Conservation (phyloP, 768 basidiomycete species). For the Lactarius psammicola region DNA sequence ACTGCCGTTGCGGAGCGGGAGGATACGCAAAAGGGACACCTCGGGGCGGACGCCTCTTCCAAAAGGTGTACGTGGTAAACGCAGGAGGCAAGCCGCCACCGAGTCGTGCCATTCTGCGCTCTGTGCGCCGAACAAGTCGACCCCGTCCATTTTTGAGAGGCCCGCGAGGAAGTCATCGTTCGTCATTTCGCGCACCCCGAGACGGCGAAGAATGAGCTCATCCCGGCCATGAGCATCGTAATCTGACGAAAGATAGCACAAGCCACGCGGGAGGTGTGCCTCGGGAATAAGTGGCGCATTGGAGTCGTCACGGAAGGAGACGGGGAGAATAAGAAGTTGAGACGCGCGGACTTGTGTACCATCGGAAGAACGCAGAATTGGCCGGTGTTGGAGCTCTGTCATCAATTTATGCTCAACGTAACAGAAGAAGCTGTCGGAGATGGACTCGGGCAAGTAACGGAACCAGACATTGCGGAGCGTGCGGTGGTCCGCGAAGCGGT, state of each 20-base stretch:
- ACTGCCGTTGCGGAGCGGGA: constrained; percentile 18
- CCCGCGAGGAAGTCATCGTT: constrained; percentile 11
- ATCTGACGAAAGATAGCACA: constrained; percentile 22
- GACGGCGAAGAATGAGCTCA: constrained; percentile 8
- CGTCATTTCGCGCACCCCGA: constrained; percentile 26
- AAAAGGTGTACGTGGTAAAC: neutral
- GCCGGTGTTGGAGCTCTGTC: constrained; percentile 9
- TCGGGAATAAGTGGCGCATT: constrained; percentile 17
- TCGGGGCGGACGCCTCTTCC: neutral
- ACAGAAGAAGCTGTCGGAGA: constrained; percentile 29
- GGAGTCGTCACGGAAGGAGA: constrained; percentile 3
- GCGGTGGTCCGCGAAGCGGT: constrained; percentile 25
- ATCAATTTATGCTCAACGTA: constrained; percentile 20
- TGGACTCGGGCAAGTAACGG: constrained; percentile 30
- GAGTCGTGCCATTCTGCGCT: constrained; percentile 19
- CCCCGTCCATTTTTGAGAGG: constrained; percentile 16
- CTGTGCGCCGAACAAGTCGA: neutral
- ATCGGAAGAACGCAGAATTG: constrained; percentile 28
- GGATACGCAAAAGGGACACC: constrained; percentile 14
- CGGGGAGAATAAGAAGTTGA: constrained; percentile 16
- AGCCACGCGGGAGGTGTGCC: constrained; percentile 1
- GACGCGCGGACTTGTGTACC: constrained; percentile 23
- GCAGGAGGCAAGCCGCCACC: constrained; percentile 1
- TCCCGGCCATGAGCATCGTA: constrained; percentile 9
- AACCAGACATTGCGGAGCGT: constrained; percentile 31